Conservation (phyloP, 148 eudicot genomes). For the Linanthus parryae region DNA sequence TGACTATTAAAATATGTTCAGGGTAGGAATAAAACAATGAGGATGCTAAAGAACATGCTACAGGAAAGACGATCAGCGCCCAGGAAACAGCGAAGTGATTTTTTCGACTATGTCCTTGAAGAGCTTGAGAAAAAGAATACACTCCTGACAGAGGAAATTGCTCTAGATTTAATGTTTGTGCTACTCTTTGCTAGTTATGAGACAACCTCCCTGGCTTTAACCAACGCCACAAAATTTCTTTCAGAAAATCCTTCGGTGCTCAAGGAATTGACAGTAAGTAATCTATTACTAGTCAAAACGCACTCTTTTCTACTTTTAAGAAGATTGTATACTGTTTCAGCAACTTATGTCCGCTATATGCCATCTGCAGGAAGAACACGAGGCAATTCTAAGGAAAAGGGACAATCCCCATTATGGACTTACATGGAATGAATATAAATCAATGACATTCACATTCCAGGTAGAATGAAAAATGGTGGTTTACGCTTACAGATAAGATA, state of each 20-base stretch:
- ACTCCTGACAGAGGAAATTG: slow-evolving; percentile 69
- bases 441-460: slow-evolving; percentile 92
- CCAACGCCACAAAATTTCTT: slow-evolving; percentile 69
- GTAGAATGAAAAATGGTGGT: slow-evolving; percentile 22
- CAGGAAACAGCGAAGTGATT: slow-evolving; percentile 52
- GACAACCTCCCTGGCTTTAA: slow-evolving; percentile 80
- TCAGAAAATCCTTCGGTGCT: slow-evolving; percentile 65
- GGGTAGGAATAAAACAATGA: slow-evolving; percentile 95
- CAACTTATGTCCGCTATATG: not conserved
- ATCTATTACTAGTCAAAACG: slow-evolving; percentile 15
- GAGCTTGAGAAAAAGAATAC: slow-evolving; percentile 61
- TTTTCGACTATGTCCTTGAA: slow-evolving; percentile 77
- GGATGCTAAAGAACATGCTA: slow-evolving; percentile 63
- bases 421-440: slow-evolving; percentile 84
- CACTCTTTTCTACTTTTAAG: not conserved
- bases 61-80: slow-evolving; percentile 70
- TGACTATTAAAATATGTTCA: too few relatives aligned
- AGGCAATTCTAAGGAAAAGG: slow-evolving; percentile 50
- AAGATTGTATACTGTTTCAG: not conserved
- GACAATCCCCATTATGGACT: slow-evolving; percentile 54
- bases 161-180: slow-evolving; percentile 90
- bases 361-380: slow-evolving; percentile 75
- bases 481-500: not conserved
- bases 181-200: slow-evolving; percentile 93
- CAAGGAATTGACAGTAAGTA: slow-evolving; percentile 55